Conservation (phyloP, 768 basidiomycete species). For the Bullera alba region DNA sequence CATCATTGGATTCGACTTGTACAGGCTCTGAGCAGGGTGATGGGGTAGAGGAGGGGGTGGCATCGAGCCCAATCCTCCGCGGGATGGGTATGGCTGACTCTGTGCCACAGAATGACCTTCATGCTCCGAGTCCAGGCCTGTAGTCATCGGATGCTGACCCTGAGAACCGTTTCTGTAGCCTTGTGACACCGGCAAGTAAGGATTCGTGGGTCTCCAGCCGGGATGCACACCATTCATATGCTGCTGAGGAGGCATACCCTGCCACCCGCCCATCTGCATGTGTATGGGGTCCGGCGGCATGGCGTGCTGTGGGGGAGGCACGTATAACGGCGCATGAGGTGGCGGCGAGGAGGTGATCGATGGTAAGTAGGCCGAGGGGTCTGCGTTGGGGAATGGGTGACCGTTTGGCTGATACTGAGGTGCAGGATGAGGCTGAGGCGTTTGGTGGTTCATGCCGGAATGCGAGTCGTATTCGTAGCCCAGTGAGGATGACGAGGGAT, state of each 20-base stretch:
- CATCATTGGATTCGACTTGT: no score
- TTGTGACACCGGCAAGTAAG: no score
- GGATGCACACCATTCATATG: no score
- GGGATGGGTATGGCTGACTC: background rate
- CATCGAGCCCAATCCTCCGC: no score
- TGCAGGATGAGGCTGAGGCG: background rate
- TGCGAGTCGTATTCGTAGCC: background rate
- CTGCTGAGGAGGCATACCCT: background rate
- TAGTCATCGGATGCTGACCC: no score
- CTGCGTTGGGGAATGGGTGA: background rate
- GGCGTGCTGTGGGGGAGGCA: constrained; percentile 40
- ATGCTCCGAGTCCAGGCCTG: no score
- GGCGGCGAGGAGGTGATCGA: constrained; percentile 28
- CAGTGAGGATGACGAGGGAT: constrained; percentile 1
- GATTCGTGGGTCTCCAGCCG: background rate
- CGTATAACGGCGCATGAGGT: constrained; percentile 32
- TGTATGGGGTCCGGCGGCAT: constrained; percentile 44
- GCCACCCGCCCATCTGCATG: constrained; percentile 7
- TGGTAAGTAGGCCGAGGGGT: constrained; percentile 19
- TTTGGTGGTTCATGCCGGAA: background rate
- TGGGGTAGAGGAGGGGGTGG: background rate
- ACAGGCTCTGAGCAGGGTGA: no score
- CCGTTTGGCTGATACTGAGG: background rate
- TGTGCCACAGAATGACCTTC: background rate
- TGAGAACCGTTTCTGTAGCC: no score